Base-by-base conservation (phyloP, 208 protist genomes). In the Crithidia bombi region DNA sequence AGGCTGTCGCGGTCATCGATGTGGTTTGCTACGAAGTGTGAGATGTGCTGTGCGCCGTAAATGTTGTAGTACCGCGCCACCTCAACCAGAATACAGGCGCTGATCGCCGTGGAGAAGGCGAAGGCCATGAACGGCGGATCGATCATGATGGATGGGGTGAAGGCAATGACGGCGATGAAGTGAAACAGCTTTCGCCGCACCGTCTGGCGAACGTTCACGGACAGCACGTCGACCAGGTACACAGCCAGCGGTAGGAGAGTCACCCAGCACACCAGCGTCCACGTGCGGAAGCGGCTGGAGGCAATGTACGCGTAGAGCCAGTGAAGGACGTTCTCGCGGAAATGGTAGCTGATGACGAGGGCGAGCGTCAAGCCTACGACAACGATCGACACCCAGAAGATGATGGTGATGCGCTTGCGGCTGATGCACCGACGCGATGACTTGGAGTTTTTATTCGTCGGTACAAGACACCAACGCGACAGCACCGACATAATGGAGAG, bases 181-280 rank as follows among this genome's bases (percentile, higher is more conserved):
- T 97, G 92, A 70, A 94, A 97, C n/a, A 97, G 49, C 71, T 97
- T 97, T 14, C 92, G 81, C 4, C 82, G 80, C 50, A 85, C 89
- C 19, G 86, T 87, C 41, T 71, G 69, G n/a, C 81, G 75, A 23
- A 92, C 54, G 4, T 62, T 56, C 0, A 46, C 17, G 0, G 92
- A 86, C 47, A 79, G 79, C 2, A 77, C 44, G 49, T 94, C 81
- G 9, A 94, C 78, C 5, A 75, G 25, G 12, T 79, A 56, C 15
- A 94, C 81, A 15, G 81, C 75, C 1, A 83, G 21, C 15, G 92
- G 92, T 49, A 97, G 81, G 5, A 67, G 19, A 0, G 66, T 63
- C 6, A 65, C 17, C 90, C 92, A 97, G 21, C 36, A 35, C 6
- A 89, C 30, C 0, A 97, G 51, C 19, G 86, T 87, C 62, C 64